Evolutionary conservation across 345 rosid genomes (phyloP).

Genomic region (Cardiospermum halicacabum): DNA sequence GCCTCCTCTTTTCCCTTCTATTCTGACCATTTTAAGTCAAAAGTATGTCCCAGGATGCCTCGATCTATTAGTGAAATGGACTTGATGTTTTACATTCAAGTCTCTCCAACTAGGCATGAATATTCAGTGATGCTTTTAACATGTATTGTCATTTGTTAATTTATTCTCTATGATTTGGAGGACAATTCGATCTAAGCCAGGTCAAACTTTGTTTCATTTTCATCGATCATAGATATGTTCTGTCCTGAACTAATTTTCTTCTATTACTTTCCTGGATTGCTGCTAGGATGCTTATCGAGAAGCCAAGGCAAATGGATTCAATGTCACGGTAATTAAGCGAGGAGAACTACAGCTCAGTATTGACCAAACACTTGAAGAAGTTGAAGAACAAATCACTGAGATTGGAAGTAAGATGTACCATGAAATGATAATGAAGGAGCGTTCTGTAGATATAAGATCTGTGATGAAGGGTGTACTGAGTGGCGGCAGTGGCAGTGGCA

Average conservation of each 20-base stretch:
- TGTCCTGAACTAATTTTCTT: background rate
- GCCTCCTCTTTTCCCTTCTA: background rate
- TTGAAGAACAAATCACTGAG: constrained; percentile 68
- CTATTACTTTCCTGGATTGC: constrained; percentile 6
- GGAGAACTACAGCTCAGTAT: constrained; percentile 72
- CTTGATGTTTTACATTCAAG: background rate
- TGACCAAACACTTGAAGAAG: constrained; percentile 78
- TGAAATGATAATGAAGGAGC: constrained; percentile 71
- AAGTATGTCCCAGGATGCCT: background rate
- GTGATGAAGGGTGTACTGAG: constrained; percentile 80
- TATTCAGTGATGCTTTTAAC: background rate
- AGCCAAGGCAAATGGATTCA: constrained; percentile 79
- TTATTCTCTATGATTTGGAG: background rate
- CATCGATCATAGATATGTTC: background rate
- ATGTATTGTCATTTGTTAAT: background rate
- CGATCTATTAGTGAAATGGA: background rate
- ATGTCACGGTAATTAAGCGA: constrained; percentile 75
- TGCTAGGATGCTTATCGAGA: constrained; percentile 75
- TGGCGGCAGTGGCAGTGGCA: background rate
- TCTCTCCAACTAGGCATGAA: background rate
- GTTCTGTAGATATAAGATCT: constrained; percentile 64
- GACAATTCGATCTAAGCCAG: background rate
- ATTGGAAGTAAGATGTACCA: constrained; percentile 87
- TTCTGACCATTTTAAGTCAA: background rate
- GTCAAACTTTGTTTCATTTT: constrained; percentile 3